Conservation (phyloP, 2,329 filamentous ascomycete species). For the Trichoderma atroviride region DNA sequence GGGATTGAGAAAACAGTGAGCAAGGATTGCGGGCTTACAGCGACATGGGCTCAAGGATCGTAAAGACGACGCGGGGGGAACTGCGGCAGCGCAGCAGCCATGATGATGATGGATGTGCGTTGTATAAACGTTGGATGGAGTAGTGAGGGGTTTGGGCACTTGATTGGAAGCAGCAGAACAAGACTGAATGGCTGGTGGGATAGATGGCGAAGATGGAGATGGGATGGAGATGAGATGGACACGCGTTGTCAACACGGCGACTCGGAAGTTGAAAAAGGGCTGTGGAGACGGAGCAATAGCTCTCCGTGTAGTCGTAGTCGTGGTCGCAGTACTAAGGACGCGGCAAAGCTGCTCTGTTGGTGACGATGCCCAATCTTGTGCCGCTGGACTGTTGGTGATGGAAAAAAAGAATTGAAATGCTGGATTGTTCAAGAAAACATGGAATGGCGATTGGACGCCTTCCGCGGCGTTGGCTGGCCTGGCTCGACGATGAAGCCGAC, state of each 20-base stretch:
- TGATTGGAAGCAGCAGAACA: neutral
- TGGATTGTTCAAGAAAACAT: neutral
- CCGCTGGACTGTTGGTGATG: neutral
- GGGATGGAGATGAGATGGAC: neutral
- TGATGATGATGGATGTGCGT: slow-evolving; percentile 35
- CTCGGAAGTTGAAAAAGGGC: neutral
- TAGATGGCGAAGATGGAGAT: neutral
- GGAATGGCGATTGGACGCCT: neutral
- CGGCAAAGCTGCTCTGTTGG: neutral
- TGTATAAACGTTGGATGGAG: neutral
- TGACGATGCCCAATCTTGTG: neutral
- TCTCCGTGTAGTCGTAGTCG: neutral
- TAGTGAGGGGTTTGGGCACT: neutral
- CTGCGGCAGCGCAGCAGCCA: slow-evolving; percentile 64
- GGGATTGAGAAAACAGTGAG: neutral
- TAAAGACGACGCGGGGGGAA: slow-evolving; percentile 70
- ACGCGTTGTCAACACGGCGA: neutral
- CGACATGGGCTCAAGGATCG: slow-evolving; percentile 68
- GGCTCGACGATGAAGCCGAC: neutral
- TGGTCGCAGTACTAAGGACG: neutral
- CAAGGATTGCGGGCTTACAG: slow-evolving; percentile 52
- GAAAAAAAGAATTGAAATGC: neutral
- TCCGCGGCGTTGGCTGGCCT: neutral
- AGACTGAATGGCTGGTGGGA: neutral
- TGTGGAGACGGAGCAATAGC: neutral